phyloP scores from a whole-genome alignment of 2,329 filamentous ascomycete species.

The Phyllosticta capitalensis region DNA sequence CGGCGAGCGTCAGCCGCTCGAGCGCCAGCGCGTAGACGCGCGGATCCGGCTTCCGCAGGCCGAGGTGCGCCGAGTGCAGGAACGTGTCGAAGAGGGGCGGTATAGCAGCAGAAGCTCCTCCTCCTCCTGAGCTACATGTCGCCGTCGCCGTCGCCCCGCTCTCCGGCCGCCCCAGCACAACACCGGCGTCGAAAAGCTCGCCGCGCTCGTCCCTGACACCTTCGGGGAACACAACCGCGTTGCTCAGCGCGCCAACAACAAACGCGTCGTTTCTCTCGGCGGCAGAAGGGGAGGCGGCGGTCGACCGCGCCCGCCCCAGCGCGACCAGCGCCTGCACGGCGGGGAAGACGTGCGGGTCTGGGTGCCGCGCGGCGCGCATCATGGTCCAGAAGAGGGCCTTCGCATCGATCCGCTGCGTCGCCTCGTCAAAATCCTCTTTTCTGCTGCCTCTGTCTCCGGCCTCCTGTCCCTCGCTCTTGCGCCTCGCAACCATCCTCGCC shows the following conservation, averaged over 20 bases:
- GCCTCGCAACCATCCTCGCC: constrained; percentile 50
- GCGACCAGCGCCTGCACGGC: constrained; percentile 61
- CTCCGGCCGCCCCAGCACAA: background rate
- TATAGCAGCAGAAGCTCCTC: background rate
- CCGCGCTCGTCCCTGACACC: constrained; percentile 57
- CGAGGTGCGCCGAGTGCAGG: constrained; percentile 75
- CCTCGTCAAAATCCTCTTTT: constrained; percentile 22
- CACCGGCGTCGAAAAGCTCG: constrained; percentile 26
- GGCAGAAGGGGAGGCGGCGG: background rate
- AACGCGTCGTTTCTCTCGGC: constrained; percentile 15
- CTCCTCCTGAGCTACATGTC: background rate
- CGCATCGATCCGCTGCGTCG: constrained; percentile 50
- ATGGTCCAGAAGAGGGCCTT: constrained; percentile 81
- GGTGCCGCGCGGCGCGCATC: constrained; percentile 63
- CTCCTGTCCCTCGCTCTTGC: constrained; percentile 18
- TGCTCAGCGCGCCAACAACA: constrained; percentile 68
- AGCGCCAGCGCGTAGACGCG: constrained; percentile 65
- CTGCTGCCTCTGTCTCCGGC: constrained; percentile 21
- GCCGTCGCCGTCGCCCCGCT: background rate
- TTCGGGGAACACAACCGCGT: constrained; percentile 78
- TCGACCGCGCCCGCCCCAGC: constrained; percentile 1
- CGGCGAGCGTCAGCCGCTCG: constrained; percentile 3
- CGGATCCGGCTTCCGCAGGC: constrained; percentile 77
- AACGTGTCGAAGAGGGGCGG: constrained; percentile 68
- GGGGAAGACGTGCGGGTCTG: constrained; percentile 83